phyloP scores from a whole-genome alignment of 805 yeast genomes.

The Pachysolen tannophilus region DNA sequence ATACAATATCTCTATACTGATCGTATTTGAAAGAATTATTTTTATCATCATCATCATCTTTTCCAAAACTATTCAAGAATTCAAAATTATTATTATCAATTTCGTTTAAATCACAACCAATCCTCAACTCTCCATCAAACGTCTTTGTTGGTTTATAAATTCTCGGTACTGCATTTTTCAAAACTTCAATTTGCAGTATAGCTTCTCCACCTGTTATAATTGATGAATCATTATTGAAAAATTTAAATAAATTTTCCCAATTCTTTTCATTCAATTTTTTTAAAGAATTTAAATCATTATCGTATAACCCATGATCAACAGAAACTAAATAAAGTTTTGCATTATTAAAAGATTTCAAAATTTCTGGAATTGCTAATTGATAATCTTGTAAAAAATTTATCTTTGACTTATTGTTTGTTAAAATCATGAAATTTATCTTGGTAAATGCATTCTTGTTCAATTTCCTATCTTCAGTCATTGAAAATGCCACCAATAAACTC shows the following conservation, averaged over 20 bases:
- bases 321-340: slow-evolving; percentile 3
- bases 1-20: slow-evolving; percentile 16
- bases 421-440: slow-evolving; percentile 4
- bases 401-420: slow-evolving; percentile 10
- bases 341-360: slow-evolving; percentile 4
- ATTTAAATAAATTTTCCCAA: slow-evolving; percentile 4
- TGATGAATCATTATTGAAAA: slow-evolving; percentile 12
- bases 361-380: background rate
- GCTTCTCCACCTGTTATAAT: slow-evolving; percentile 10
- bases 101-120: slow-evolving; percentile 32
- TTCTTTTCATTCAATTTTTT: slow-evolving; percentile 7
- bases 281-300: background rate
- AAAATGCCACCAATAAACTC: slow-evolving; percentile 18
- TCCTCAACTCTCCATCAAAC: slow-evolving; percentile 39
- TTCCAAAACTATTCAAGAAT: background rate
- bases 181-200: slow-evolving; percentile 6
- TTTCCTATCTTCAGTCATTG: slow-evolving; percentile 11
- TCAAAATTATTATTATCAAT: slow-evolving; percentile 15
- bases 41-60: slow-evolving; percentile 8
- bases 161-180: slow-evolving; percentile 19
- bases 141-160: slow-evolving; percentile 37
- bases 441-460: slow-evolving; percentile 8
- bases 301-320: slow-evolving; percentile 1
- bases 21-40: slow-evolving; percentile 9
- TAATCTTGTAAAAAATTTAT: slow-evolving; percentile 8